Conservation (phyloP, 192 early-diverging fungal species). For the Mortierella claussenii region DNA sequence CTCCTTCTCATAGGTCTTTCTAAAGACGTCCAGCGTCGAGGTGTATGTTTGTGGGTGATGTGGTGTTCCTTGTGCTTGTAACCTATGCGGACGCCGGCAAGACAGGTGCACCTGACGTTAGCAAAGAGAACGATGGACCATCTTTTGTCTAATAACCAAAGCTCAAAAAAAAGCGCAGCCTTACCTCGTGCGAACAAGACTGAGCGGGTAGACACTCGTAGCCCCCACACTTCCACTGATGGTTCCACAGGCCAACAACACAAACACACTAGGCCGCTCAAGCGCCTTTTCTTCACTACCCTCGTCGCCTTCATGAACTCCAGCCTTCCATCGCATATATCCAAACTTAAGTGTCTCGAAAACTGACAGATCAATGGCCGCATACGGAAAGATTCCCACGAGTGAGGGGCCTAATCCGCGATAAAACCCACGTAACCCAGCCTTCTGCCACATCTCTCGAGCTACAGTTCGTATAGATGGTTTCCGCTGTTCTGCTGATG, state of each 20-base stretch:
- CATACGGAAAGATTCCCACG: slow-evolving; percentile 82
- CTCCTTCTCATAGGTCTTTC: slow-evolving; percentile 70
- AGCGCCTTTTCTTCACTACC: slow-evolving; percentile 42
- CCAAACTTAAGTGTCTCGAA: slow-evolving; percentile 78
- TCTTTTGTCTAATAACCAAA: no score
- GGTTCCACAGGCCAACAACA: slow-evolving; percentile 72
- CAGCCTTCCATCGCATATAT: slow-evolving; percentile 61
- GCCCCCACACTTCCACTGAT: slow-evolving; percentile 75
- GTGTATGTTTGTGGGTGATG: slow-evolving; percentile 77
- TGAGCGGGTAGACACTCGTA: slow-evolving; percentile 78
- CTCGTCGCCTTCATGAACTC: slow-evolving; percentile 39
- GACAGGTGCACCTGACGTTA: no score
- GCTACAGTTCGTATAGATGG: slow-evolving; percentile 61
- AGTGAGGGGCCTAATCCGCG: slow-evolving; percentile 68
- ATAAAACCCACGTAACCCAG: slow-evolving; percentile 73
- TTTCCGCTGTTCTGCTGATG: slow-evolving; percentile 13
- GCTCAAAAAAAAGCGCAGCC: no score
- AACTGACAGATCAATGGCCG: slow-evolving; percentile 76
- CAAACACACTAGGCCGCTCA: slow-evolving; percentile 57
- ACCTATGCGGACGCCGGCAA: no score
- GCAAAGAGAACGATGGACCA: no score
- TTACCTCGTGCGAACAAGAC: slow-evolving; percentile 78
- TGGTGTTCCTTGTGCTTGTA: slow-evolving; percentile 84
- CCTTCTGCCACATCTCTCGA: slow-evolving; percentile 67
- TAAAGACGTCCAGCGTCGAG: slow-evolving; percentile 68